These are phyloP conservation scores for Rhytidhysteron rufulum DNA, from an alignment of 2,329 filamentous ascomycete genomes.

Conservation along the genomic window DNA sequence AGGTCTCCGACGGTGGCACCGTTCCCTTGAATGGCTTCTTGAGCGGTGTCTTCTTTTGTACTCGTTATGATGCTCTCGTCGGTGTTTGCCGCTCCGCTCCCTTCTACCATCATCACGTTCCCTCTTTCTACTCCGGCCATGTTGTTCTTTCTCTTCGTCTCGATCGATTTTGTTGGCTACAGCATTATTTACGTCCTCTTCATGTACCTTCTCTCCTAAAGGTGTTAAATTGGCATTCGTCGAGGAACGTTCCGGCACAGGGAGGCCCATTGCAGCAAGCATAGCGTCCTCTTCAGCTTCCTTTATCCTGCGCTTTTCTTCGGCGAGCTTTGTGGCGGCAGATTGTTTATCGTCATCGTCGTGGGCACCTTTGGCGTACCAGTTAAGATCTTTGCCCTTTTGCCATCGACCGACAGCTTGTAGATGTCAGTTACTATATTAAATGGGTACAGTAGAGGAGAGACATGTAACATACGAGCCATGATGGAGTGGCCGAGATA, in stretches of 20 bases:
- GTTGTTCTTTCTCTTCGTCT: slow-evolving; percentile 14
- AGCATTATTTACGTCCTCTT: slow-evolving; percentile 55
- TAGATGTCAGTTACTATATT: slow-evolving; percentile 2
- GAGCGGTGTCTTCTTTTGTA: slow-evolving; percentile 1
- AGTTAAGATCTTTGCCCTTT: slow-evolving; percentile 65
- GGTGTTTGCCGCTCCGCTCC: background rate
- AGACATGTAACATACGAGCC: slow-evolving; percentile 50
- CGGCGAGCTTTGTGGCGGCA: slow-evolving; percentile 53
- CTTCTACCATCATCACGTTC: slow-evolving; percentile 3
- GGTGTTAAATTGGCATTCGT: slow-evolving; percentile 63
- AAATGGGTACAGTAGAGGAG: background rate
- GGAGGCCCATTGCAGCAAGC: slow-evolving; percentile 75
- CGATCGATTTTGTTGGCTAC: slow-evolving; percentile 35
- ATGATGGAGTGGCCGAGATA: slow-evolving; percentile 88
- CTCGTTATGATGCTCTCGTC: slow-evolving; percentile 1
- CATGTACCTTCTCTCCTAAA: slow-evolving; percentile 49
- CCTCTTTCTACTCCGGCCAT: slow-evolving; percentile 5
- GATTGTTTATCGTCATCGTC: slow-evolving; percentile 53
- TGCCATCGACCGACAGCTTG: slow-evolving; percentile 82
- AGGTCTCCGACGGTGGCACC: slow-evolving; percentile 24
- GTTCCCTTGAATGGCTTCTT: background rate
- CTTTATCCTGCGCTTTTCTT: slow-evolving; percentile 78
- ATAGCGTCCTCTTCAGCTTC: slow-evolving; percentile 92
- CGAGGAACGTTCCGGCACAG: slow-evolving; percentile 59
- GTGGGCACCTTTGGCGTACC: slow-evolving; percentile 61